Evolutionary conservation across 2,329 filamentous ascomycete genomes (phyloP), one percentile per base, ranked within the genome.

Genomic region (Seiridium cupressi): DNA sequence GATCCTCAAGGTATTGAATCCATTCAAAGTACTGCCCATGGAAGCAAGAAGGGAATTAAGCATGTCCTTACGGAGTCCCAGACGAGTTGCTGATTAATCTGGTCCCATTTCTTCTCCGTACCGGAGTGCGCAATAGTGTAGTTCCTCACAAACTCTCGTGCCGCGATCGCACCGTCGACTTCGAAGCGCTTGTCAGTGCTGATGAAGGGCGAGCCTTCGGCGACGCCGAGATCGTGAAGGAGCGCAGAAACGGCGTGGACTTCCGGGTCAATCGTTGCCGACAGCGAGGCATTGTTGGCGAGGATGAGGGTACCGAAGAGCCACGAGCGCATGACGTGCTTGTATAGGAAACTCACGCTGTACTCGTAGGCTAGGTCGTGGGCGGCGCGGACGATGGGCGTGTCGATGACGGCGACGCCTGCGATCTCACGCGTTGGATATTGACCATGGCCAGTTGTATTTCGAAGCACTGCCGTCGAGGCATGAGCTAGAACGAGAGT

Each of bases 161-260:
- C 77, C 2, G 73, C 76, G 58, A 78, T 74, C 7, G 79, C 80
- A 11, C 80, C 76, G 64, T 83, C 80, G 32, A 83, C 77, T 61
- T 84, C 80, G 66, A 83, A 83, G 7, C 79, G 74, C 35, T 77
- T 78, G 67, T 82, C 78, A 1, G 64, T 51, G 44, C 75, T 78
- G 13, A 80, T 62, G 7, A 77, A 59, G 3, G 69, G 40, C 4
- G 70, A 70, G 38, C 69, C 64, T 11, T 70, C 68, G 2, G 67
- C 73, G 8, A 64, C 67, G 13, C 77, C 78, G 0, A 80, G 65
- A 48, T 80, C 76, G 61, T 81, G 79, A 34, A 80, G 68, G 13
- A 80, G 68, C 2, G 73, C 68, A 1, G 72, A 70, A 3, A 81
- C 63, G 6, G 73, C 74, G 47, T 77, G 73, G 13, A 74, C 71